Base-by-base conservation (phyloP, 805 yeast species). In the Starmerella geochares region DNA sequence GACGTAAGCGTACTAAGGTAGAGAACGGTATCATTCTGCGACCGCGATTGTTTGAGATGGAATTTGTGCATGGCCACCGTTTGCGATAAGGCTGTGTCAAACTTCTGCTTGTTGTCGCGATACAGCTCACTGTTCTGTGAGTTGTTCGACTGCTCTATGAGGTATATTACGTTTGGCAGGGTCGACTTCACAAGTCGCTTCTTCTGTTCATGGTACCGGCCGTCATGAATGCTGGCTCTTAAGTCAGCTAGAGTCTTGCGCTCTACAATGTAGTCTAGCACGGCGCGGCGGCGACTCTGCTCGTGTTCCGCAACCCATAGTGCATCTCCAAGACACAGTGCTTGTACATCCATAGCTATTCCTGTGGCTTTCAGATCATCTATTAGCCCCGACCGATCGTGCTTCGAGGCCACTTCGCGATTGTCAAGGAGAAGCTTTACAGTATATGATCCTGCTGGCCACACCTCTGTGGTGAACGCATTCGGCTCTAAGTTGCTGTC, bases 231-330 rank as follows among this genome's bases (percentile, higher is more conserved):
- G 46, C 95, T 84, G 29, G 71, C 61, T 0, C 83, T 83, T 59
- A 92, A 73, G 70, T 92, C 99, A 61, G 86, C 94, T 39, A 88
- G 65, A 49, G 96, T 69, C 65, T 92, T 92, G 33, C 99, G 72
- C 67, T 92, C 99, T 41, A 90, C 74, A n/a, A 92, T 82, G 54
- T 78, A 80, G 62, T 90, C 83, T 16, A 92, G 66, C 0, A 85
- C 81, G 4, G 80, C 86, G 48, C 80, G 80, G 47, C 74, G 73
- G 1, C 75, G 72, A 0, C 84, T 75, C 0, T 52, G 57, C 47
- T 69, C 75, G 59, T 86, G 75, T 49, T 74, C 73, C 0, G 96
- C 98, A 2, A 87, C 72, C 98, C 97, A 92, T 9, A 83, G 54
- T 0, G 82, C 81, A 67, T 92, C 99, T 5, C 98, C 97, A 2